Conservation (phyloP, 2,329 filamentous ascomycete species). For the Elsinoe perseae region DNA sequence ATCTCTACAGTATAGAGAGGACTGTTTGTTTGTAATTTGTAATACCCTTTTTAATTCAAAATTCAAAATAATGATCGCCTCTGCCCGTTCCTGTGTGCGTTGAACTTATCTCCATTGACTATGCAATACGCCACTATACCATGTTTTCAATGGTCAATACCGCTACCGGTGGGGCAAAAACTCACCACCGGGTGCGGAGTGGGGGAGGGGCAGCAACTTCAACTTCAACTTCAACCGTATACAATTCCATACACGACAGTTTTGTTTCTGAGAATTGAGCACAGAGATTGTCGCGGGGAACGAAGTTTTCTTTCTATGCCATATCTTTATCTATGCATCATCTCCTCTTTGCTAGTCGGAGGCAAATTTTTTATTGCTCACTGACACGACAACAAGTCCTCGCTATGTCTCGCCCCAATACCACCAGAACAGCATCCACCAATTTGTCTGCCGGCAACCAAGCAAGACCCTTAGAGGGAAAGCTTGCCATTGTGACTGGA, state of each 20-base stretch:
- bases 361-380: not conserved
- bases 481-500: conserved; percentile 71
- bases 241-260: not conserved
- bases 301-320: not conserved
- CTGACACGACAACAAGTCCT: not conserved
- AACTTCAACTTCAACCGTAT: not conserved
- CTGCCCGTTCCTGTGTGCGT: too few species aligned
- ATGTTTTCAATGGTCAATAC: too few species aligned
- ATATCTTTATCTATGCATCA: conserved; percentile 5
- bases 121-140: too few species aligned
- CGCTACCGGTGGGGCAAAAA: not conserved
- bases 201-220: not conserved
- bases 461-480: conserved; percentile 51
- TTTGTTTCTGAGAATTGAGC: not conserved
- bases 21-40: too few species aligned
- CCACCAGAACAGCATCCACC: conserved; percentile 33
- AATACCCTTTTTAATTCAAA: too few species aligned
- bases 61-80: too few species aligned
- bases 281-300: not conserved
- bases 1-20: too few species aligned
- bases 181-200: not conserved
- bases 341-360: not conserved
- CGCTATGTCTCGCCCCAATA: conserved; percentile 34
- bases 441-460: conserved; percentile 30
- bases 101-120: too few species aligned